Conservation (phyloP, 345 rosid genomes). For the Pseudoturritis turrita region DNA sequence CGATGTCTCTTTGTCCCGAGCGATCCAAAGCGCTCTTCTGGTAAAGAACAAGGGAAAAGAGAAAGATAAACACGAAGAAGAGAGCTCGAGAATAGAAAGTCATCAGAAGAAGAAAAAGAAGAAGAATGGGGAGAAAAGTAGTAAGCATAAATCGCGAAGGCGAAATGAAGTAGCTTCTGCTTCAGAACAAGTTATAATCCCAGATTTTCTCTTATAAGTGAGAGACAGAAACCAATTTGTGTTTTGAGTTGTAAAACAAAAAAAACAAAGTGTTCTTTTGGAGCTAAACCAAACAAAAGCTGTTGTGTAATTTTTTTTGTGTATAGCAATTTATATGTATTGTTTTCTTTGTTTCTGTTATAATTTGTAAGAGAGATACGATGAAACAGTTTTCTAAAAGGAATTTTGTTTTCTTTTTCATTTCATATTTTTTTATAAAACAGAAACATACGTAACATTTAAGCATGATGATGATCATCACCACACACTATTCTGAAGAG, state of each 20-base stretch:
- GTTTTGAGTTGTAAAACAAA: not conserved
- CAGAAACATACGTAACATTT: too few species aligned
- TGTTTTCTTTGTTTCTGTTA: not conserved
- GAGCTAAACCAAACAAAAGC: not conserved
- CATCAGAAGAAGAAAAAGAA: constrained; percentile 44
- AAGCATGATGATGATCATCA: too few species aligned
- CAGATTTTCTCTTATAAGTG: constrained; percentile 62
- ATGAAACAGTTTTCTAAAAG: too few species aligned
- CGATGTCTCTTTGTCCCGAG: constrained; percentile 51
- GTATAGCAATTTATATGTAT: not conserved
- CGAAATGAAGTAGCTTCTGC: constrained; percentile 8
- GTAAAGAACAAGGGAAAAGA: constrained; percentile 30
- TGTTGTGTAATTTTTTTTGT: constrained; percentile 16
- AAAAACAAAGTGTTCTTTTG: not conserved
- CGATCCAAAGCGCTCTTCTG: constrained; percentile 57
- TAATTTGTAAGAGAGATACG: too few species aligned
- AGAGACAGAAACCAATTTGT: not conserved
- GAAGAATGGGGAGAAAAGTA: constrained; percentile 41
- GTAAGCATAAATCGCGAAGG: constrained; percentile 46
- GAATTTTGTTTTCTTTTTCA: too few species aligned
- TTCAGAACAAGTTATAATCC: constrained; percentile 46
- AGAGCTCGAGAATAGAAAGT: not conserved
- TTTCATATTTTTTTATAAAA: too few species aligned
- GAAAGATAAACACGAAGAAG: not conserved
- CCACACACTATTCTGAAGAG: too few species aligned